Percentiles rank a stretch among this genome's conserved stretches.
Conservation (phyloP, 2,329 filamentous ascomycete species). For the Pyrenophora seminiperda region DNA sequence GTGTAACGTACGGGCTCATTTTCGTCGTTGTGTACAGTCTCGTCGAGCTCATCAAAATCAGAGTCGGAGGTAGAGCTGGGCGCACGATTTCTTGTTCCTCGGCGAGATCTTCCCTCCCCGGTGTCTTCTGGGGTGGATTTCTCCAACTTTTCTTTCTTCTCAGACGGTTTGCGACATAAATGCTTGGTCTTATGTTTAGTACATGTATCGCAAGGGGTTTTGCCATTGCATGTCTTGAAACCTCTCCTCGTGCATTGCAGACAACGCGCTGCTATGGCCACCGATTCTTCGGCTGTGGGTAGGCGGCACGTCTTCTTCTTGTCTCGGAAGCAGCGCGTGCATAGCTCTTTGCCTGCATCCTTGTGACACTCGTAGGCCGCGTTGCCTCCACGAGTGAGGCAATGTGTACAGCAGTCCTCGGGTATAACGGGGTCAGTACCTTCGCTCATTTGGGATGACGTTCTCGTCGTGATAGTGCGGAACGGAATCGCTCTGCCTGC, state of each 20-base stretch:
- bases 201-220: conserved; percentile 15
- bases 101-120: neutral
- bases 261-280: conserved; percentile 19
- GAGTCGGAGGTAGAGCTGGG: no score
- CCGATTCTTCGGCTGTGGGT: conserved; percentile 17
- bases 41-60: neutral
- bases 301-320: conserved; percentile 11
- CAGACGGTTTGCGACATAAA: neutral
- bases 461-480: neutral
- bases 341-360: conserved; percentile 10
- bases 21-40: neutral
- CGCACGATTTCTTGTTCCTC: no score
- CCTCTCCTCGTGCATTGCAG: conserved; percentile 21
- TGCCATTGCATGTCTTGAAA: conserved; percentile 16
- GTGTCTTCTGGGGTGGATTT: neutral
- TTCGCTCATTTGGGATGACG: neutral
- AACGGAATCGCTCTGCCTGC: neutral
- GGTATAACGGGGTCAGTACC: neutral
- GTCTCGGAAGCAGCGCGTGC: conserved; percentile 15
- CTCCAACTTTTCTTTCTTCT: neutral
- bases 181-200: conserved; percentile 9
- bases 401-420: conserved; percentile 17
- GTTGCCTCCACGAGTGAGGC: conserved; percentile 22
- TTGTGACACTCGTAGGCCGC: conserved; percentile 21
- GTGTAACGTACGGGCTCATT: no score